phyloP scores from a whole-genome alignment of 768 basidiomycete species.

The Termitomyces sp. region DNA sequence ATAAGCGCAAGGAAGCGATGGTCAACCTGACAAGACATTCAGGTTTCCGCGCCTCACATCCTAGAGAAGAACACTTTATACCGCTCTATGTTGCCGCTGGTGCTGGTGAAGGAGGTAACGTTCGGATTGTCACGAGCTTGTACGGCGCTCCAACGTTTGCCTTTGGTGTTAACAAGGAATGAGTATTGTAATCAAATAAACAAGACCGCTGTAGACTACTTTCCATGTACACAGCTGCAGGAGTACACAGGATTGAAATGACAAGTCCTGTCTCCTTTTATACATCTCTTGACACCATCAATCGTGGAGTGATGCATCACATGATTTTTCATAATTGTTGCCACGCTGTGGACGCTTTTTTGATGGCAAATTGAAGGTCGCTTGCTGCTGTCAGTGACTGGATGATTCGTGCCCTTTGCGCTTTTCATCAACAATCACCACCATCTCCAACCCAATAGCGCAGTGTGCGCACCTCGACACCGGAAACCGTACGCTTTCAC shows the following conservation, averaged over 20 bases:
- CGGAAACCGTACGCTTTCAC: background rate
- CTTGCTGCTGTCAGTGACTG: constrained; percentile 12
- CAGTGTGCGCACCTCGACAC: constrained; percentile 11
- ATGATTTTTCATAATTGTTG: constrained; percentile 9
- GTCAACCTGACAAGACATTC: constrained; percentile 50
- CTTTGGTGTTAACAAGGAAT: constrained; percentile 45
- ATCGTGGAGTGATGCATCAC: background rate
- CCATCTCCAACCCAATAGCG: constrained; percentile 9
- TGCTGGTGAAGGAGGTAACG: constrained; percentile 57
- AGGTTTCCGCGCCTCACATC: constrained; percentile 67
- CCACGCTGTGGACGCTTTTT: constrained; percentile 11
- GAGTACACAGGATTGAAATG: no score
- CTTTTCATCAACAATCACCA: constrained; percentile 9
- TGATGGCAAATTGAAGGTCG: constrained; percentile 10
- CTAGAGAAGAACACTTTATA: constrained; percentile 78
- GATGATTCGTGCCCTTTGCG: constrained; percentile 5
- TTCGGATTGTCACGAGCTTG: constrained; percentile 44
- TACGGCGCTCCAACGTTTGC: constrained; percentile 65
- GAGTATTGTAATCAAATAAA: background rate
- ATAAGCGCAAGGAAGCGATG: constrained; percentile 54
- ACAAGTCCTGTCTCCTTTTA: no score
- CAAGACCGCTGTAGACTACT: background rate
- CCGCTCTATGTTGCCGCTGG: constrained; percentile 77
- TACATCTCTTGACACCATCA: no score
- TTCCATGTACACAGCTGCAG: no score